Evolutionary conservation across 805 yeast species (phyloP).

Genomic region (Candida sithepensis): DNA sequence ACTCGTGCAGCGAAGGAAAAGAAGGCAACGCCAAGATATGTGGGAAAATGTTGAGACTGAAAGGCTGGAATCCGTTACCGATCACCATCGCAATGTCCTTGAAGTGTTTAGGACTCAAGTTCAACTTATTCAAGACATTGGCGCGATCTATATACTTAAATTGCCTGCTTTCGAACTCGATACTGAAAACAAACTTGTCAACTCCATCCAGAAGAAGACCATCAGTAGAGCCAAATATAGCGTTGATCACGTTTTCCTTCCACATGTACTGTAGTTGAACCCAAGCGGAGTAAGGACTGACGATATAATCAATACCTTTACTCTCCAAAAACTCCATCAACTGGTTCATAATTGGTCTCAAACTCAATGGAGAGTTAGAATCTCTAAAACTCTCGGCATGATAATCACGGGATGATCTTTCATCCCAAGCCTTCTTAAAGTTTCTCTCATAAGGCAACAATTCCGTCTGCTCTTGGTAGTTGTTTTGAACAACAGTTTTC

Average conservation of each 20-base stretch:
- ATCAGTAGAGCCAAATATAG: constrained; percentile 84
- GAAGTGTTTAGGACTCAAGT: constrained; percentile 61
- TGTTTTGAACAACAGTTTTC: constrained; percentile 34
- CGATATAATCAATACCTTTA: constrained; percentile 57
- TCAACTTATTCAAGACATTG: constrained; percentile 57
- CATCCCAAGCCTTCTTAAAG: constrained; percentile 47
- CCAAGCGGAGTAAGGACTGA: constrained; percentile 82
- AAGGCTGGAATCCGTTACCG: constrained; percentile 74
- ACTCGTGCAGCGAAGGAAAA: constrained; percentile 30
- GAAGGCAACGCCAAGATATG: constrained; percentile 27
- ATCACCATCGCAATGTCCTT: constrained; percentile 72
- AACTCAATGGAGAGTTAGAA: constrained; percentile 44
- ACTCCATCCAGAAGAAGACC: constrained; percentile 53
- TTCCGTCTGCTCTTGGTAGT: constrained; percentile 24
- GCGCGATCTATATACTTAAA: constrained; percentile 63
- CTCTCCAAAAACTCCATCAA: constrained; percentile 55
- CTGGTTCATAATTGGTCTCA: constrained; percentile 49
- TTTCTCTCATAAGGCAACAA: constrained; percentile 36
- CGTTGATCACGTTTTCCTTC: constrained; percentile 56
- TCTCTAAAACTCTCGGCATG: constrained; percentile 50
- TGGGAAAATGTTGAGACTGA: constrained; percentile 52
- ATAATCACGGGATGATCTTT: constrained; percentile 25
- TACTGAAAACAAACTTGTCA: constrained; percentile 67
- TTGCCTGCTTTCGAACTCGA: constrained; percentile 63
- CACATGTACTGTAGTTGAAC: constrained; percentile 74